Base-by-base conservation (phyloP, 805 yeast genomes). In the Myxozyma vanderwaltii region DNA sequence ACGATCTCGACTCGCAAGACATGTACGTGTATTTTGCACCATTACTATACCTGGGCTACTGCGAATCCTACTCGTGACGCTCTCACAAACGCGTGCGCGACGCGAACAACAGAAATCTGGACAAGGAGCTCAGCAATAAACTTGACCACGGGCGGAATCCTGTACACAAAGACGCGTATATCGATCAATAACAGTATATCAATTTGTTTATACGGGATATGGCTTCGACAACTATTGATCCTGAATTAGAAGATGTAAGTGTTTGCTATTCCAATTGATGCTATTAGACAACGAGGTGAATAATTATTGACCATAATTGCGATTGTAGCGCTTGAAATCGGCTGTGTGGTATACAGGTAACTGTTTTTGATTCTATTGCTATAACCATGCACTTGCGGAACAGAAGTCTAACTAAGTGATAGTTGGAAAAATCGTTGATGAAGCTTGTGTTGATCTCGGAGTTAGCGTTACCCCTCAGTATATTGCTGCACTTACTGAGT, bases 401-500 rank as follows among this genome's bases (percentile, higher is more conserved):
- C 27, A 17, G 5, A 2, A 4, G 3, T 19, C 40, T 47, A 33
- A 29, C 19, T 36, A 21, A 15, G 8, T 5, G 47, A 19, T 44
- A 13, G 75, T 71, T 8, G 65, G 64, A 23, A 58, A 64, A 35
- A 70, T 71, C 8, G 71, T 69, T 2, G 67, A 68, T 1, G 73
- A 71, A 43, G 72, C 71, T 39, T 61, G 71, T 43, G 44, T 51
- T 7, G 45, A 38, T 8, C 61, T 70, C n/a, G 63, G 51, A 19
- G 59, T 56, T 13, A 57, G 63, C 7, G 69, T 68, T 12, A 69
- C 74, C 10, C 71, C 72, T 7, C 71, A 73, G 47, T 72, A 69
- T 48, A 66, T 67, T 1, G 72, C 74, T 19, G 67, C 71, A 4
- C 53, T 72, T 35, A 66, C 75, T 2, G 72, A 72, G 17, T 62